Base-by-base conservation (phyloP, 306 rosid species). In the Vachellia pachyceras region DNA sequence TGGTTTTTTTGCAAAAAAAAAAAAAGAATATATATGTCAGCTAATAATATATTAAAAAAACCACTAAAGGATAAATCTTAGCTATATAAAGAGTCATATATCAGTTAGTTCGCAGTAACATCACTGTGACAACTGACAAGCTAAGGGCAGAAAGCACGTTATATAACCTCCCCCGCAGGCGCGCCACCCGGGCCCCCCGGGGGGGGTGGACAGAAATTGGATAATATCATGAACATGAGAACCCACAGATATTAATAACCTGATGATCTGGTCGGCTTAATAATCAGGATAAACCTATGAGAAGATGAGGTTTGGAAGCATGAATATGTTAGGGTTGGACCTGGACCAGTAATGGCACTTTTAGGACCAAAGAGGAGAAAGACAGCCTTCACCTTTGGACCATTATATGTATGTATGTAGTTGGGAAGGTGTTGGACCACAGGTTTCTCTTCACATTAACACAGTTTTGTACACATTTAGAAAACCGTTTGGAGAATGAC, bases 241-340 rank as follows among this genome's bases (percentile, higher is more conserved):
- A 66, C 79, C 84, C 84, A 81, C 79, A 74, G 7, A 33, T 69
- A 66, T 81, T 74, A 81, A 74, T 81, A 64, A 65, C 42, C 25
- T 17, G 49, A 42, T 52, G 49, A 42, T 66, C 69, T 42, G 76
- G 80, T 81, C 80, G 70, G 80, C 40, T 73, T 29, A 29, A 29
- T 10, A 22, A 55, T 55, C 29, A 73, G 69, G 79, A 65, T 25
- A 17, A 68, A 72, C 68, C 23, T 72, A 49, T 67, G 22, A 22
- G 36, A 73, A 17, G 69, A 46, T 68, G 25, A 20, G 76, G 45
- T 64, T 37, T 63, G 69, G 75, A 73, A 74, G 60, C 84, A 81
- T 4, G 10, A 81, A 23, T 75, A 74, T 50, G 79, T n/a, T 41
- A 81, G 35, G 35, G 70, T 54, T 74, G 84, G 80, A 54, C 71